phyloP scores from a whole-genome alignment of 225 moss, liverwort and hornwort genomes.

The Bryoerythrophyllum caledonicum region DNA sequence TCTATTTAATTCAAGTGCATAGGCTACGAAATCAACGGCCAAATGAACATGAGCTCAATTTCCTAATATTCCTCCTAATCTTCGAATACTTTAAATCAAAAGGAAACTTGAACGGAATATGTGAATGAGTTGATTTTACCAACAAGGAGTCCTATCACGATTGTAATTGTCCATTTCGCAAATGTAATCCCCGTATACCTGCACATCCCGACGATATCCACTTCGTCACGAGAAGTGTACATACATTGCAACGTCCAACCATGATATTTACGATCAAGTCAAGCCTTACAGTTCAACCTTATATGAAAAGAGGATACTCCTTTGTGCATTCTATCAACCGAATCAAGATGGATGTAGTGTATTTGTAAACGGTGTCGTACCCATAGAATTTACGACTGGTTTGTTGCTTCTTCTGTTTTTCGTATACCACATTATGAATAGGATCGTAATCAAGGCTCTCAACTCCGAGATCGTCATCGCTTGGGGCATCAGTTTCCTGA shows the following conservation, averaged over 20 bases:
- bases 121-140: constrained; percentile 37
- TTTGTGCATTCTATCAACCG: not conserved
- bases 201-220: constrained; percentile 19
- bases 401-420: constrained; percentile 44
- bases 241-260: constrained; percentile 8
- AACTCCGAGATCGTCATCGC: constrained; percentile 55
- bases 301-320: constrained; percentile 6
- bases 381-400: constrained; percentile 59
- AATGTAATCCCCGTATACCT: constrained; percentile 85
- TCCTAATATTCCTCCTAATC: constrained; percentile 4
- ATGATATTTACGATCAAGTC: not conserved
- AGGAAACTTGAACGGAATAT: not conserved
- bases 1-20: not conserved
- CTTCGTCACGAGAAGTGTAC: constrained; percentile 8
- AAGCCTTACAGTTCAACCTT: not conserved
- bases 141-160: constrained; percentile 71
- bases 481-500: constrained; percentile 20
- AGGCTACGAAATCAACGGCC: constrained; percentile 7
- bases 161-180: constrained; percentile 80
- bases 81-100: constrained; percentile 4
- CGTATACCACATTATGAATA: constrained; percentile 56
- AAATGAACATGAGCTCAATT: constrained; percentile 15
- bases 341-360: not conserved
- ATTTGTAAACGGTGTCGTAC: constrained; percentile 24
- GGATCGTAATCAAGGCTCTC: constrained; percentile 90